These are phyloP conservation scores for Colletotrichum musae DNA, from an alignment of 2,329 filamentous ascomycete genomes.

Conservation along the genomic window DNA sequence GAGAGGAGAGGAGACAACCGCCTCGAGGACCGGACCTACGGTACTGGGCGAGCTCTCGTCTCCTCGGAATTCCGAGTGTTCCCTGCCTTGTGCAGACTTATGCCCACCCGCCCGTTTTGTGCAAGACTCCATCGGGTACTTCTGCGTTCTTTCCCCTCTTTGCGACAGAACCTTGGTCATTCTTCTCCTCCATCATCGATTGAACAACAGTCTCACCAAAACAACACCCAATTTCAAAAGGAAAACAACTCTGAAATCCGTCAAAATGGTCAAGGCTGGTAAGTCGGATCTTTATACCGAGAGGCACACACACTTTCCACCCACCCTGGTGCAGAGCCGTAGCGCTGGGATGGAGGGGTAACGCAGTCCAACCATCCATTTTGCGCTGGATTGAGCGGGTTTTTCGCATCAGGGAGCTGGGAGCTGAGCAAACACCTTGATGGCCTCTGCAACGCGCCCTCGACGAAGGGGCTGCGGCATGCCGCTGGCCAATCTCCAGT, in stretches of 20 bases:
- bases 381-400: constrained; percentile 73
- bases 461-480: constrained; percentile 18
- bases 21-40: constrained; percentile 3
- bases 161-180: constrained; percentile 26
- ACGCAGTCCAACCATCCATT: constrained; percentile 46
- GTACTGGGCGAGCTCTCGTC: constrained; percentile 31
- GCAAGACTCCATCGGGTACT: constrained; percentile 34
- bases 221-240: constrained; percentile 39
- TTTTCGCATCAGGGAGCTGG: constrained; percentile 53
- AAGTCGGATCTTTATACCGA: constrained; percentile 59
- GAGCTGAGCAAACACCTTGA: constrained; percentile 48
- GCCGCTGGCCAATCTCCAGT: constrained; percentile 37
- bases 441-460: constrained; percentile 45
- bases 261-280: constrained; percentile 99
- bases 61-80: constrained; percentile 38
- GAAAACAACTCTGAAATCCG: constrained; percentile 59
- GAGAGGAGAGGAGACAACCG: constrained; percentile 1
- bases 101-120: constrained; percentile 18
- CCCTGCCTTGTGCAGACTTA: constrained; percentile 31
- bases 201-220: constrained; percentile 23
- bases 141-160: constrained; percentile 37
- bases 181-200: constrained; percentile 25
- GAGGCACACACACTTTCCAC: constrained; percentile 40
- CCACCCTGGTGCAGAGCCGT: constrained; percentile 36
- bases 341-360: constrained; percentile 44